Base-by-base conservation (phyloP, 2,329 filamentous ascomycete species). In the Fusarium redolens region DNA sequence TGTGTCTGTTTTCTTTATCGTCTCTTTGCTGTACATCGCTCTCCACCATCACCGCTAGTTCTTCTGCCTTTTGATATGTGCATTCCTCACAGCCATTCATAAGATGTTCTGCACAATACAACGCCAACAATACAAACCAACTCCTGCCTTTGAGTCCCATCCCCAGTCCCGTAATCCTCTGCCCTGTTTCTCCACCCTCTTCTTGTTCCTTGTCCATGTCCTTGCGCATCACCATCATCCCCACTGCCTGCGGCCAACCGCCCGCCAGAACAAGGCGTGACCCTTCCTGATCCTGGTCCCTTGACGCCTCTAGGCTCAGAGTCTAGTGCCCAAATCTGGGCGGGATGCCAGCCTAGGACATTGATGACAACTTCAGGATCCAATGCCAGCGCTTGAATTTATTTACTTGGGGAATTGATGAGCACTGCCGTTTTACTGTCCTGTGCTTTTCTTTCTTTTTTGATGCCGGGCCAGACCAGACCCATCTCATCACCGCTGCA, bases 341-440 rank as follows among this genome's bases (percentile, higher is more conserved):
- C 20, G 28, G 54, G 55, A 33, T 35, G 43, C 68, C 55, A 47
- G 47, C 30, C 47, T 51, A 35, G n/a, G 50, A 38, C 33, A 28
- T 54, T 28, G 28, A 28, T 22, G 33, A 40, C 60, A 43, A 47
- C 41, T 37, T 65, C 47, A 44, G 28, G 59, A 68, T 52, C 54
- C 68, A 50, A 52, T 60, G 75, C 75, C 75, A 77, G 72, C 75
- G 75, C 75, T 77, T 75, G 61, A 54, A 54, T 40, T 40, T 54
- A 74, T 58, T 58, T 65, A 69, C 22, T 57, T 57, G 41, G 68
- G 62, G 54, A 71, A 69, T 52, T 65, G 55, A 68, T 72, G 61
- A 62, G 70, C 74, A 73, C 65, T 60, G 70, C 52, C 56, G 61
- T 65, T 75, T 35, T 55, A 45, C 44, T 73, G 69, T 64, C 70